A percentile compares a stretch with the other conserved stretches of the same genome.
Conservation (phyloP, 306 rosid genomes). For the Castanea crenata region DNA sequence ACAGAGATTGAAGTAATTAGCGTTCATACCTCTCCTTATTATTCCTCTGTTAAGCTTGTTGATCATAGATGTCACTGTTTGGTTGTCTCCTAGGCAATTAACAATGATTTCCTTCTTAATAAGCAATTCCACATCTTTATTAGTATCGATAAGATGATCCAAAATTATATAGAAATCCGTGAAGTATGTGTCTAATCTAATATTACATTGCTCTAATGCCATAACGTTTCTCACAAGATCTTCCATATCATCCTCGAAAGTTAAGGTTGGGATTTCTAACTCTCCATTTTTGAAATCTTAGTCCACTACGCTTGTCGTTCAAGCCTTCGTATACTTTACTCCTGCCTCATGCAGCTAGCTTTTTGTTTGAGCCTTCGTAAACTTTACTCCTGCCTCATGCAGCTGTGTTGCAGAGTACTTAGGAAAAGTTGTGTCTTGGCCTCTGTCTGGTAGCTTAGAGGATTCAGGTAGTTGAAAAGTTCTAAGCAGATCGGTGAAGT, state of each 20-base stretch:
- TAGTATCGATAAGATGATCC: background rate
- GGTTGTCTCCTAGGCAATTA: slow-evolving; percentile 25
- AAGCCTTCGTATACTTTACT: background rate
- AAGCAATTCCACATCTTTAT: slow-evolving; percentile 13
- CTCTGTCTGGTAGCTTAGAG: background rate
- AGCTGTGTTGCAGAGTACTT: background rate
- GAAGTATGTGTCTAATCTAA: background rate
- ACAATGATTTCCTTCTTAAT: slow-evolving; percentile 23
- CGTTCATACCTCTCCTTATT: background rate
- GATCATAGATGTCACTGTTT: slow-evolving; percentile 22
- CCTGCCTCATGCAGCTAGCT: background rate
- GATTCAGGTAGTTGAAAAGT: background rate
- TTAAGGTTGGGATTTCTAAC: background rate
- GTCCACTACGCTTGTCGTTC: background rate
- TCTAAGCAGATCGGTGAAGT: background rate
- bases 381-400: background rate
- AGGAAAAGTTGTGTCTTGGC: background rate
- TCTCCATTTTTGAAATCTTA: background rate
- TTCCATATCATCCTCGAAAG: background rate
- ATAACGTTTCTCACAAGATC: background rate
- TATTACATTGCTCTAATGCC: slow-evolving; percentile 8
- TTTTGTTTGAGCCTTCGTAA: background rate
- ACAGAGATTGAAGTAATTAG: background rate
- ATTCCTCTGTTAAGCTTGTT: slow-evolving; percentile 22
- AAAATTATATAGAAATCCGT: background rate